phyloP scores from a whole-genome alignment of 2,329 filamentous ascomycete genomes.

The Plectosphaerella sp. region DNA sequence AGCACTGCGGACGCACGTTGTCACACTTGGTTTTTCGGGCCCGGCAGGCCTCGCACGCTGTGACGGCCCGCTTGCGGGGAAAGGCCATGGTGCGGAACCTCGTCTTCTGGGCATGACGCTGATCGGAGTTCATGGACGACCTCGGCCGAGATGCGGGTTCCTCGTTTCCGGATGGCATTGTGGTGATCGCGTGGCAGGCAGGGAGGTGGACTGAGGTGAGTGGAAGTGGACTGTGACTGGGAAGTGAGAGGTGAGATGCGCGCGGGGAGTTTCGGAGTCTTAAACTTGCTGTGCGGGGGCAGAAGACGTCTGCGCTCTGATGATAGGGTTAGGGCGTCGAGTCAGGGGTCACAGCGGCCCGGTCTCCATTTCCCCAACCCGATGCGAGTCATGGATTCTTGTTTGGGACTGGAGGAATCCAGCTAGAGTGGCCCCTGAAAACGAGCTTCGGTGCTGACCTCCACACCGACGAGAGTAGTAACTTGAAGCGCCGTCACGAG shows the following conservation, averaged over 20 bases:
- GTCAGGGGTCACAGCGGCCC: too few species aligned
- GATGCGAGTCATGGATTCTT: too few species aligned
- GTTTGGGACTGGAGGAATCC: too few species aligned
- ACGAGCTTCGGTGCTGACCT: too few species aligned
- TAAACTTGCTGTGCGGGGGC: background rate
- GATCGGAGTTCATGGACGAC: background rate
- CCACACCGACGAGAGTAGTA: too few species aligned
- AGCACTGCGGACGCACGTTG: constrained; percentile 9
- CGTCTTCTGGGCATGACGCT: background rate
- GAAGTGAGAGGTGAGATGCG: background rate
- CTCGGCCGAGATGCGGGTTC: background rate
- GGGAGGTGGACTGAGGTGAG: background rate
- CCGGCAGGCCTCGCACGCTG: constrained; percentile 7
- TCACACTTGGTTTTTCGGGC: constrained; percentile 11
- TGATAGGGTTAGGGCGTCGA: background rate
- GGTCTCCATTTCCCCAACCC: too few species aligned
- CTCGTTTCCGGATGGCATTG: background rate
- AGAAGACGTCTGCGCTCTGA: too few species aligned
- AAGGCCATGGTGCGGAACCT: background rate
- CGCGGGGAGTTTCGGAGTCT: background rate
- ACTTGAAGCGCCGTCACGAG: too few species aligned
- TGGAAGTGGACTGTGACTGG: background rate
- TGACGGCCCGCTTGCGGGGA: constrained; percentile 18
- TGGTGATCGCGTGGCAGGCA: background rate
- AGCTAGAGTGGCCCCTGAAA: too few species aligned